Evolutionary conservation across 306 rosid genomes (phyloP), one percentile per base, ranked within the genome.

Genomic region (Abrus precatorius): DNA sequence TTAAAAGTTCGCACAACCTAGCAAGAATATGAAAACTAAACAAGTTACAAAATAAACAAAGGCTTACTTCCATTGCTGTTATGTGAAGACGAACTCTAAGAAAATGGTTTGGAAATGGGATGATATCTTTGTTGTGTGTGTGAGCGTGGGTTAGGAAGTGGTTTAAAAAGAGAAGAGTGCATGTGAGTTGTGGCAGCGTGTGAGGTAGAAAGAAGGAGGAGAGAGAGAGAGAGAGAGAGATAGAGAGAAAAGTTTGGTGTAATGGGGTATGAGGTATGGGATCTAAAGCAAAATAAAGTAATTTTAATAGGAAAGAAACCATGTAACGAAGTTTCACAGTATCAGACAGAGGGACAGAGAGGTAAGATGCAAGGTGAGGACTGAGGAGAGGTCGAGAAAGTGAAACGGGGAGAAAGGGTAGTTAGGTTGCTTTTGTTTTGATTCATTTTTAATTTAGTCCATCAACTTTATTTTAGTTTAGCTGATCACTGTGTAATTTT

Each of bases 281-380:
- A 77, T 82, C 53, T 63, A 84, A 84, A 77, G 83, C 54, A 67
- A 70, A 41, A 74, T 4, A 67, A 69, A 14, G 41, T 45, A 20
- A 20, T 48, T 84, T 86, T 69, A 71, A 76, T 63, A 72, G 38
- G 80, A 73, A 69, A 69, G 78, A 71, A 75, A 74, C 13, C 67
- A 63, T 85, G 89, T 29, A 88, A 83, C 65, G 87, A 89, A 72
- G 79, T 66, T 80, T 80, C 90, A 87, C 72, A 34, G 84, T 47
- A 74, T 20, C 3, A 84, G 92, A 88, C 89, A 86, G 86, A 87
- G 89, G 53, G 93, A 89, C 89, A 91, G 69, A 86, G 81, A n/a
- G 77, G 89, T 66, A 83, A 81, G 87, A 90, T 36, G 14, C 60
- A 52, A 74, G 54, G 69, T 38, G 33, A 64, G 49, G 40, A 36